Evolutionary conservation across 2,329 filamentous ascomycete species (phyloP).

Genomic region (Monilinia polystroma): DNA sequence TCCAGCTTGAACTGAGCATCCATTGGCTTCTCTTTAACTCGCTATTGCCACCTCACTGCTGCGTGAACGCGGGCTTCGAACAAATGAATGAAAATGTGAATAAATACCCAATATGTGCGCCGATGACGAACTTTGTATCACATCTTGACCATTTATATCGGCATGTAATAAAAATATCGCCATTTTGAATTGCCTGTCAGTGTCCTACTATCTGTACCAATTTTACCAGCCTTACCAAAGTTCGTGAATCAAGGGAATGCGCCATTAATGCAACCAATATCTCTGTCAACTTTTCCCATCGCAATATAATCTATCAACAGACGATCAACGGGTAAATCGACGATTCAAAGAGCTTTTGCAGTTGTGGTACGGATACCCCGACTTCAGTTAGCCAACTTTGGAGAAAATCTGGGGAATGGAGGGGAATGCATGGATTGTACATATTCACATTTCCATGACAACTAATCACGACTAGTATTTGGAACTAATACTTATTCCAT

Average conservation of each 20-base stretch:
- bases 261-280: slow-evolving; percentile 7
- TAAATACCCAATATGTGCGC: background rate
- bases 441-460: background rate
- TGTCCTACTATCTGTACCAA: background rate
- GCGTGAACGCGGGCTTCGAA: slow-evolving; percentile 15
- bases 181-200: slow-evolving; percentile 10
- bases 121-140: slow-evolving; percentile 16
- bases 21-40: background rate
- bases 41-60: slow-evolving; percentile 19
- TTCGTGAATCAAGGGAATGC: background rate
- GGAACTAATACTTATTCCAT: background rate
- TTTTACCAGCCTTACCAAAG: background rate
- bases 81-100: background rate
- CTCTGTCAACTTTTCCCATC: slow-evolving; percentile 13
- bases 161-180: background rate
- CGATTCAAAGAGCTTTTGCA: slow-evolving; percentile 10
- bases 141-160: slow-evolving; percentile 17
- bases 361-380: background rate
- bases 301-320: background rate
- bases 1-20: background rate
- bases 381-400: background rate
- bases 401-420: slow-evolving; percentile 6
- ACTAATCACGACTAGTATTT: background rate
- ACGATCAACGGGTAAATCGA: background rate
- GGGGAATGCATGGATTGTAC: slow-evolving; percentile 1